Base-by-base conservation (phyloP, 495 filamentous ascomycete species). In the Aspergillus haitiensis region DNA sequence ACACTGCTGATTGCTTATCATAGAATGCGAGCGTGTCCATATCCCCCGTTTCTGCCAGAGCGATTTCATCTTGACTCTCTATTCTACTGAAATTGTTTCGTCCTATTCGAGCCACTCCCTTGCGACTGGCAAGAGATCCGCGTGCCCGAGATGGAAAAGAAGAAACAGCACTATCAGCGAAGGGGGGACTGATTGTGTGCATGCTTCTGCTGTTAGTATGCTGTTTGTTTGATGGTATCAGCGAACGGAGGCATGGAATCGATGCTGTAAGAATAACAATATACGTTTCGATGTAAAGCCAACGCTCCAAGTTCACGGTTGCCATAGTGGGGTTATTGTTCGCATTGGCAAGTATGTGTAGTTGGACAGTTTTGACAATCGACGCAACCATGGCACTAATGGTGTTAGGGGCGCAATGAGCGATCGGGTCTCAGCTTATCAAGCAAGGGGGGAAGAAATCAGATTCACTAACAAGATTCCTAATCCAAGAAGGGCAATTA, bases 261-360 rank as follows among this genome's bases (percentile, higher is more conserved):
- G 45, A 48, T 1, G 45, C 45, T 9, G 45, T 48, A n/a, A 48
- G 10, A 18, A 48, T 48, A 18, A 48, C 45, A 7, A 48, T 13
- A 18, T 48, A 48, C 0, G 45, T 48, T 48, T 48, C 45, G n/a
- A 48, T 48, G 45, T 48, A 48, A 18, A 48, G 45, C 45, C 45
- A 48, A 16, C 45, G 45, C 16, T 48, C 45, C 9, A 48, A n/a
- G 10, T 48, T 48, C 5, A 48, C 45, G 45, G 45, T 48, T 13
- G n/a, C 45, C 16, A 15, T 48, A 18, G 45, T 48, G 15, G 45
- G 45, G 3, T 48, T 48, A 18, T 27, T 48, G n/a, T 27, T 48
- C 21, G 45, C 45, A 18, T 48, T 48, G 45, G 45, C 45, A 9
- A 48, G 45, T 9, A 48, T 48, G 18, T 48, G 9, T 5, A 48